A percentile compares a stretch with the other conserved stretches of the same genome.
These are phyloP conservation scores for Helichrysum umbraculigerum DNA, from an alignment of 129 eudicot species.

Conservation along the genomic window DNA sequence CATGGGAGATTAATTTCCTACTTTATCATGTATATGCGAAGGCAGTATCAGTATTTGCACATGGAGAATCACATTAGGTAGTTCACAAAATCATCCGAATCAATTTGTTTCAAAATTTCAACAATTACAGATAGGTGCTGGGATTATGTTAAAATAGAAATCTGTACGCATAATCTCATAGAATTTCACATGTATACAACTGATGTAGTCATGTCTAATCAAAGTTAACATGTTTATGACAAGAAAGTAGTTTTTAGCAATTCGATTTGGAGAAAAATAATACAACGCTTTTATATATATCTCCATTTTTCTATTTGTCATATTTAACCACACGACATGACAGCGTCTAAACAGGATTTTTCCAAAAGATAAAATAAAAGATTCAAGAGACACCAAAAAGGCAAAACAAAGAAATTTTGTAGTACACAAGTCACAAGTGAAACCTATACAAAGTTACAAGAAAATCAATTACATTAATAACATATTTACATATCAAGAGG, in stretches of 20 bases:
- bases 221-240: slow-evolving; percentile 23
- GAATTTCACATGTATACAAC: slow-evolving; percentile 13
- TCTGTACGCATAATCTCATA: slow-evolving; percentile 16
- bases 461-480: no score
- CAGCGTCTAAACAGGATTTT: neutral
- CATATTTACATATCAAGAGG: no score
- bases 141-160: slow-evolving; percentile 15
- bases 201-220: slow-evolving; percentile 11
- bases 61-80: slow-evolving; percentile 25
- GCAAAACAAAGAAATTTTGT: slow-evolving; percentile 8
- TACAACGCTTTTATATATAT: neutral
- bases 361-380: slow-evolving; percentile 14
- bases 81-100: slow-evolving; percentile 17
- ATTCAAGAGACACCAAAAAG: slow-evolving; percentile 6
- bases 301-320: slow-evolving; percentile 8
- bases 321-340: slow-evolving; percentile 20
- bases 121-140: slow-evolving; percentile 4
- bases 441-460: neutral
- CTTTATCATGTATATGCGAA: slow-evolving; percentile 9
- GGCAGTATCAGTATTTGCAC: slow-evolving; percentile 22
- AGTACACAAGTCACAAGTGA: neutral
- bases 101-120: slow-evolving; percentile 24
- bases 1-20: slow-evolving; percentile 9
- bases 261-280: neutral
- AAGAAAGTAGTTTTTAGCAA: slow-evolving; percentile 17